Conservation (phyloP, 805 yeast genomes). For the Candida sithepensis region DNA sequence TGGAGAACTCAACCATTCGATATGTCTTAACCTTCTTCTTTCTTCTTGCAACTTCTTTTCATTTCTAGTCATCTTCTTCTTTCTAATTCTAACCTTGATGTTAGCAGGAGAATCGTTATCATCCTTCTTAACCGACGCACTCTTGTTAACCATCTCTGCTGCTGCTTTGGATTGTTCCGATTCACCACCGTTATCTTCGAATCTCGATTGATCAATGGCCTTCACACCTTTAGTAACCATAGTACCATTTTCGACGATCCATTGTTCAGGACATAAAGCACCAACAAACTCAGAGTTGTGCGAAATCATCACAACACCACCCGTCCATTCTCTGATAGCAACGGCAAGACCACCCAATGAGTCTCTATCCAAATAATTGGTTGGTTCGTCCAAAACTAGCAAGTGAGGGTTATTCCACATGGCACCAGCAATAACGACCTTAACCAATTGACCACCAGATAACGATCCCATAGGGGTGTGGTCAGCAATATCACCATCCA, state of each 20-base stretch:
- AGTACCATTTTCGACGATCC: slow-evolving; percentile 93
- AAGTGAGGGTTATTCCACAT: slow-evolving; percentile 99
- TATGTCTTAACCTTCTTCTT: slow-evolving; percentile 89
- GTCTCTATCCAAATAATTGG: slow-evolving; percentile 96
- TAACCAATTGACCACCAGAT: slow-evolving; percentile 97
- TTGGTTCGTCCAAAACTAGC: slow-evolving; percentile 95
- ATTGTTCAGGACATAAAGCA: slow-evolving; percentile 96
- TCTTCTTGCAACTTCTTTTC: slow-evolving; percentile 89
- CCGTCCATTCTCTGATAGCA: slow-evolving; percentile 97
- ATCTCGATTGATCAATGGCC: slow-evolving; percentile 70
- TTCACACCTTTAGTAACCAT: slow-evolving; percentile 81
- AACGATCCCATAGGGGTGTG: slow-evolving; percentile 96
- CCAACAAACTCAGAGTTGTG: slow-evolving; percentile 97
- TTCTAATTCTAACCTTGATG: slow-evolving; percentile 86
- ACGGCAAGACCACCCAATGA: slow-evolving; percentile 96
- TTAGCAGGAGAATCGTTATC: slow-evolving; percentile 94
- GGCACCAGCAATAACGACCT: slow-evolving; percentile 98
- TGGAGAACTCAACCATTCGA: slow-evolving; percentile 93
- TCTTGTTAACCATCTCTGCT: slow-evolving; percentile 42
- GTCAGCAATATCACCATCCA: slow-evolving; percentile 97
- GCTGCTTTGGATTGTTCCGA: slow-evolving; percentile 42
- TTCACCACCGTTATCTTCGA: slow-evolving; percentile 70
- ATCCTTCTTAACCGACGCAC: slow-evolving; percentile 46
- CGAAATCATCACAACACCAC: slow-evolving; percentile 98
- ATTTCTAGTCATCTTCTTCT: slow-evolving; percentile 97